Base-by-base conservation (phyloP, 176 grass and related monocot species). In the Oryza australiensis region DNA sequence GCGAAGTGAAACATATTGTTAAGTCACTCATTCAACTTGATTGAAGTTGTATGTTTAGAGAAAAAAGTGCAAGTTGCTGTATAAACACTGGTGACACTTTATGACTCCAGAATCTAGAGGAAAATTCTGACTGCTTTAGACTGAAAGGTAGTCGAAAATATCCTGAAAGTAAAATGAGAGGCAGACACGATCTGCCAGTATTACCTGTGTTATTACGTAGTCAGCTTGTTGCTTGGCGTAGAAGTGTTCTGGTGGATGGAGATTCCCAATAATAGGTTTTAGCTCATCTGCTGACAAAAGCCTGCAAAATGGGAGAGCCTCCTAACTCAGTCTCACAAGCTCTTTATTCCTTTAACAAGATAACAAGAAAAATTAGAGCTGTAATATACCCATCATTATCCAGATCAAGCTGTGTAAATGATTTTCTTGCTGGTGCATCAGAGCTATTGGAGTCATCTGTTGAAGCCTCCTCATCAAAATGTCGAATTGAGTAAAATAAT, bases 171-270 rank as follows among this genome's bases (percentile, higher is more conserved):
- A 82, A 84, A 82, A 57, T 28, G 24, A 59, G 65, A 87, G 41
- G 23, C 4, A 72, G 29, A 37, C 4, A 37, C 35, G 4, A 57
- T 57, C 51, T 33, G 33, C 51, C 37, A 16, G 22, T 55, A 24
- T 90, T 91, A 99, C 97, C 91, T 95, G 89, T 40, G 85, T 85
- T 90, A 96, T 75, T 37, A 87, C 80, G 73, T 95, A 99, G 87
- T 96, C 91, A 62, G 95, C 87, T 91, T 98, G 95, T 73, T 98
- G 92, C 73, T 93, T 98, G 53, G 95, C 92, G 82, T 94, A 94
- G 84, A 88, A 93, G 40, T 74, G 80, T 81, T 93, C 95, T 79
- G 88, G 87, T 42, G 92, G 95, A 84, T 95, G 90, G 53, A 98
- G 86, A 83, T 91, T 89, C 29, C 75, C 81, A 68, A 98, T 94